phyloP scores from a whole-genome alignment of 345 rosid species.

The Arabidopsis arenosa region DNA sequence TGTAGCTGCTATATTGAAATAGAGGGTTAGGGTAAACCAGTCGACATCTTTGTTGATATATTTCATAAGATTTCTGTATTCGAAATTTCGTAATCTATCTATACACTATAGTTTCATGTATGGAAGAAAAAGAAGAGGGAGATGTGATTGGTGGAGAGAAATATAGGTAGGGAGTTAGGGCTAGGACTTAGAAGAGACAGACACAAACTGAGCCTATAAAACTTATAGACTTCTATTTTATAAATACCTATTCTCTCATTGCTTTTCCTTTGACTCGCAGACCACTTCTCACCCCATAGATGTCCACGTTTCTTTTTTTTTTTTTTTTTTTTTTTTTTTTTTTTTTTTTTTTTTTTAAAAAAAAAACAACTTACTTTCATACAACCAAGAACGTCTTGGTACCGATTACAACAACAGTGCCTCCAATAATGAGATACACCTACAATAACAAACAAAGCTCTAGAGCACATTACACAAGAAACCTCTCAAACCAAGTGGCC shows the following conservation, averaged over 20 bases:
- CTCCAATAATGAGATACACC: too few species aligned
- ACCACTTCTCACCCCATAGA: slow-evolving; percentile 21
- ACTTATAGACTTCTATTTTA: slow-evolving; percentile 37
- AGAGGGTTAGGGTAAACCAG: neutral
- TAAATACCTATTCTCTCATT: slow-evolving; percentile 26
- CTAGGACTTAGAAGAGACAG: slow-evolving; percentile 34
- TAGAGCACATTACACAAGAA: too few species aligned
- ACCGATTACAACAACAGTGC: too few species aligned
- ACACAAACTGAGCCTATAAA: slow-evolving; percentile 44
- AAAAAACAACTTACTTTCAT: too few species aligned
- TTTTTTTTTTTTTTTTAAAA: too few species aligned
- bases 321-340: too few species aligned
- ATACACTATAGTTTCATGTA: slow-evolving; percentile 30
- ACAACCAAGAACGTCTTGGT: too few species aligned
- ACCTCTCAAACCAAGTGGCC: too few species aligned
- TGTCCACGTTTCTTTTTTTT: neutral
- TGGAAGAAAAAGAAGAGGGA: slow-evolving; percentile 19
- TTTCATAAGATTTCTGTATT: neutral
- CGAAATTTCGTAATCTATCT: slow-evolving; percentile 3
- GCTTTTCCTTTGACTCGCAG: slow-evolving; percentile 44
- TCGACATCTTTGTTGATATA: slow-evolving; percentile 10
- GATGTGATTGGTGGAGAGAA: slow-evolving; percentile 27
- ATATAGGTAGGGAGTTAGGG: slow-evolving; percentile 37
- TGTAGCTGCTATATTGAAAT: neutral
- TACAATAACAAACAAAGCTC: too few species aligned